These are phyloP conservation scores for Potentilla sterilis DNA, from an alignment of 306 rosid genomes.

Conservation along the genomic window DNA sequence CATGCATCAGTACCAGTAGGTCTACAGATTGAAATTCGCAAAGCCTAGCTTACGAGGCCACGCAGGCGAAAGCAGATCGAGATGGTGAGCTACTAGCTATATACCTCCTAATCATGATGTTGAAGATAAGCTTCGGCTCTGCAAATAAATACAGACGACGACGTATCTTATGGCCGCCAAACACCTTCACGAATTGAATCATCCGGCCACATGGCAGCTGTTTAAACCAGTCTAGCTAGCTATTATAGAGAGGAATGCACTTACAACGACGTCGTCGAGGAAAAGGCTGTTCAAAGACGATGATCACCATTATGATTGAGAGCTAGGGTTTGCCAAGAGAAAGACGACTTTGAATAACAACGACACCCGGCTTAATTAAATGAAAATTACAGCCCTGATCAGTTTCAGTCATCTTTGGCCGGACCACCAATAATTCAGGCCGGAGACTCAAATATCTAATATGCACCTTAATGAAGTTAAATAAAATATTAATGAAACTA, in stretches of 20 bases:
- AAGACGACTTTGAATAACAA: constrained; percentile 19
- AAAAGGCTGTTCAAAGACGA: constrained; percentile 3
- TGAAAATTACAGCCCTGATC: constrained; percentile 19
- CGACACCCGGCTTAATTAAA: constrained; percentile 14
- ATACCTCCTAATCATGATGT: neutral
- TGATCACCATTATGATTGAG: neutral
- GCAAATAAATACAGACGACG: constrained; percentile 2
- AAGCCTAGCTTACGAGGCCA: neutral
- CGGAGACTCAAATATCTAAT: constrained; percentile 31
- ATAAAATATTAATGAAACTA: neutral
- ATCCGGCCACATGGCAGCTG: constrained; percentile 19
- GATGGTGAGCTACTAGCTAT: constrained; percentile 1
- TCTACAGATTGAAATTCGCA: neutral
- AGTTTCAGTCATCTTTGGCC: constrained; percentile 13
- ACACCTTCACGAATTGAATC: neutral
- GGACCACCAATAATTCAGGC: constrained; percentile 46
- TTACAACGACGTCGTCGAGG: neutral
- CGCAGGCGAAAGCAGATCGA: neutral
- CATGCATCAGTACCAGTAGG: neutral
- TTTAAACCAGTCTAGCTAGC: neutral
- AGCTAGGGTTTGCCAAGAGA: neutral
- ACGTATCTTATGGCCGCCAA: constrained; percentile 11
- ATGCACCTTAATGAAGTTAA: neutral
- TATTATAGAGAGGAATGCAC: neutral
- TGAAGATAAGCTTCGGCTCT: neutral